Base-by-base conservation (phyloP, 1,284 basidiomycete genomes). In the Boletus mariae region DNA sequence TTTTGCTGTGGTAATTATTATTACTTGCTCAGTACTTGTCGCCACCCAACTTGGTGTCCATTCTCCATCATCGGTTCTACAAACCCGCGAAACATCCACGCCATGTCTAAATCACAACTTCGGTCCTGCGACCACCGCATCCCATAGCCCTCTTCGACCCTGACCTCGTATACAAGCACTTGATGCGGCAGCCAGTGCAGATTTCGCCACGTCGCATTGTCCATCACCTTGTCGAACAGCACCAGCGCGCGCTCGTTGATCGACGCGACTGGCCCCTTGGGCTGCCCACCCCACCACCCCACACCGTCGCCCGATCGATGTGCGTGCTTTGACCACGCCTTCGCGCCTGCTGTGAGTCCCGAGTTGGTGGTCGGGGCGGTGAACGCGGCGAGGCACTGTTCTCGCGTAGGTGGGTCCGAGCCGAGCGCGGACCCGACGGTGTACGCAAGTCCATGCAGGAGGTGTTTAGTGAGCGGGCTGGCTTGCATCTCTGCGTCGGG, bases 51-150 rank as follows among this genome's bases (percentile, higher is more conserved):
- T 56, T 80, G 76, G 62, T 84, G 82, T 12, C 82, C 82, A 61
- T 80, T 76, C 55, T 78, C 78, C 77, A 84, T 83, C 77, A 78
- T 80, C 1, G 81, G 82, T 55, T 84, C 82, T 7, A 84, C 75
- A 61, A 81, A 83, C 15, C 82, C 82, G 43, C 82, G 73, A 61
- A 84, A 80, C 12, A 66, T 63, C 82, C 82, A 84, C 5, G 67
- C 23, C 64, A n/a, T 10, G 40, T 17, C 40, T 15, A 23, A 15
- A 37, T 2, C 35, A 4, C 10, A 32, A 29, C 32, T 32, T 32
- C 11, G 28, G 5, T 82, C 73, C 59, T 77, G 79, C 2, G 79
- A 78, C 82, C 83, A 84, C 11, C 83, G 71, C 80, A 84, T 80
- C 1, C 82, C 83, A 68, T 84, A 84, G 0, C 82, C 83, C 52